Conservation (phyloP, 2,329 filamentous ascomycete genomes). For the Penicillium sp. region DNA sequence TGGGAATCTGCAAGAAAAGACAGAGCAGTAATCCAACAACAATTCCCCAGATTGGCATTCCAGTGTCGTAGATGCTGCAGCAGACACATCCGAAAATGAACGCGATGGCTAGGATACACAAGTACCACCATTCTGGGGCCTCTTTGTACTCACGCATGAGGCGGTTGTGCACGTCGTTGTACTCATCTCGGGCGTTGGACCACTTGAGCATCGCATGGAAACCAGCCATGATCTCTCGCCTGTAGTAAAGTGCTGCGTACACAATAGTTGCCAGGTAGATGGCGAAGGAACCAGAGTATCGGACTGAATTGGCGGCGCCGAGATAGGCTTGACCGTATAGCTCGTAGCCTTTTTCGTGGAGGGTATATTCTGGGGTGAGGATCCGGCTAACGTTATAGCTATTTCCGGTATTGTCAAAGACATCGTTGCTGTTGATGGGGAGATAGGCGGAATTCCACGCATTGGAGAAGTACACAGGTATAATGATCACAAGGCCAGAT, state of each 20-base stretch:
- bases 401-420: slow-evolving; percentile 11
- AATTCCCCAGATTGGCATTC: slow-evolving; percentile 50
- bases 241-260: slow-evolving; percentile 55
- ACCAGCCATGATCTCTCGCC: slow-evolving; percentile 52
- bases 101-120: slow-evolving; percentile 46
- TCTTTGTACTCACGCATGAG: slow-evolving; percentile 52
- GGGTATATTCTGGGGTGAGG: slow-evolving; percentile 45
- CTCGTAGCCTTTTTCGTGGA: slow-evolving; percentile 48
- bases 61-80: slow-evolving; percentile 51
- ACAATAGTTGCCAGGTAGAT: slow-evolving; percentile 55
- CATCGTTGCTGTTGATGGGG: slow-evolving; percentile 13
- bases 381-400: slow-evolving; percentile 25
- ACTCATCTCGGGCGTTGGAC: slow-evolving; percentile 20
- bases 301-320: slow-evolving; percentile 50
- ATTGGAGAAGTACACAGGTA: slow-evolving; percentile 12
- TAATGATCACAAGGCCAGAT: slow-evolving; percentile 21
- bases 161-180: slow-evolving; percentile 50
- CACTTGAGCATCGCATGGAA: slow-evolving; percentile 51
- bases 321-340: slow-evolving; percentile 56
- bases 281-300: slow-evolving; percentile 59
- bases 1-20: slow-evolving; percentile 51
- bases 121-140: slow-evolving; percentile 59
- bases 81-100: slow-evolving; percentile 51
- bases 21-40: slow-evolving; percentile 54
- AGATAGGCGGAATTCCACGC: slow-evolving; percentile 12